A percentile compares a stretch with the other conserved stretches of the same genome.
Evolutionary conservation across 306 rosid genomes (phyloP).

Genomic region (Cucumis cinereus): DNA sequence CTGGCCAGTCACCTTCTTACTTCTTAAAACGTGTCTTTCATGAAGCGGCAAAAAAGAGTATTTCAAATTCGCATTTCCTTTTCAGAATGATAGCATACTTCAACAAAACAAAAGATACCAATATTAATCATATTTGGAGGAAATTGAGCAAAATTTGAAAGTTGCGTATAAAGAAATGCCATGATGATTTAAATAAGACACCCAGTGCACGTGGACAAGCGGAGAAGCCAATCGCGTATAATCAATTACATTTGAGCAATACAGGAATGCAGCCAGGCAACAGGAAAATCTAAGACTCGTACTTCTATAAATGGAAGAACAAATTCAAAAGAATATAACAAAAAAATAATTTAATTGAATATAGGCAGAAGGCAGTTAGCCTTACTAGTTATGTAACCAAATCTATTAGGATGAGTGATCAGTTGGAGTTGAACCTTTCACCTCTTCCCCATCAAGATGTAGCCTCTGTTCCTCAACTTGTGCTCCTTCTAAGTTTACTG

Average conservation of each 20-base stretch:
- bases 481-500: not conserved
- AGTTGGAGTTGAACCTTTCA: not conserved
- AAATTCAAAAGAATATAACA: not conserved
- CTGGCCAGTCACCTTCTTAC: not conserved
- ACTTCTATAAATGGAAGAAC: not conserved
- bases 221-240: not conserved
- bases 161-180: not conserved
- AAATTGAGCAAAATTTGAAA: not conserved
- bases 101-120: not conserved
- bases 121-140: not conserved
- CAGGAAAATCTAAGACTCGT: not conserved
- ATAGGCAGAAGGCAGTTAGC: conserved; percentile 3
- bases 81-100: not conserved
- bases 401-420: not conserved
- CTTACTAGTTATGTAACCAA: conserved; percentile 3
- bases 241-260: not conserved
- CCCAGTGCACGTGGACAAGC: not conserved
- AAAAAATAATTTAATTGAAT: conserved; percentile 8
- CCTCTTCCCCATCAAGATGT: not conserved
- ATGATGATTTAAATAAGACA: not conserved
- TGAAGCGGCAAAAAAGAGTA: not conserved
- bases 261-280: not conserved
- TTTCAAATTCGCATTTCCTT: not conserved
- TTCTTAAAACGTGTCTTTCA: not conserved
- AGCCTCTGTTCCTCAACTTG: not conserved